A percentile compares a stretch with the other conserved stretches of the same genome.
Conservation (phyloP, 2,329 filamentous ascomycete genomes). For the Juglanconis sp. region DNA sequence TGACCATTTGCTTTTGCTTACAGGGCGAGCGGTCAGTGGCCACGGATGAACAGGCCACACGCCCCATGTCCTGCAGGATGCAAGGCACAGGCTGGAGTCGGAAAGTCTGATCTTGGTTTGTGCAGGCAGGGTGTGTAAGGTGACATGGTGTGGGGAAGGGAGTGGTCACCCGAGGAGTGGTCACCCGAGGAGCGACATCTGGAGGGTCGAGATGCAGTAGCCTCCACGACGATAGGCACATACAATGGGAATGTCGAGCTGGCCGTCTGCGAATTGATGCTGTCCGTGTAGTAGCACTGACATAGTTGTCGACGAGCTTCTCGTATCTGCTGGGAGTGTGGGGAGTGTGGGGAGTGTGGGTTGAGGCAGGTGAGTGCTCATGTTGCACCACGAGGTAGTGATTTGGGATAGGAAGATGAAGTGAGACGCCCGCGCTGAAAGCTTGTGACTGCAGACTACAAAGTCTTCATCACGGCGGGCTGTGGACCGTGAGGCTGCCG, state of each 20-base stretch:
- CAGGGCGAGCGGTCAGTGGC: slow-evolving; percentile 2
- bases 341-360: not conserved
- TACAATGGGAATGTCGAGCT: not conserved
- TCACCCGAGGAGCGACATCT: not conserved
- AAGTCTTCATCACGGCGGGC: not conserved
- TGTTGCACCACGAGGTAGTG: slow-evolving; percentile 9
- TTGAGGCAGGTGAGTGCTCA: slow-evolving; percentile 11
- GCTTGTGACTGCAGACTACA: not conserved
- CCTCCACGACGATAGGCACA: not conserved
- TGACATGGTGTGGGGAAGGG: slow-evolving; percentile 13
- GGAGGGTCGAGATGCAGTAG: not conserved
- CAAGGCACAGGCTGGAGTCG: slow-evolving; percentile 13
- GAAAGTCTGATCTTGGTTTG: slow-evolving; percentile 10
- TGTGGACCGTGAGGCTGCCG: not conserved
- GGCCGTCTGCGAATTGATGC: not conserved
- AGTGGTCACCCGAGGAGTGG: not conserved
- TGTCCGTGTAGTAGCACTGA: not conserved
- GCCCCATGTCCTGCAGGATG: slow-evolving; percentile 15
- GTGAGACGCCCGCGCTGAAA: not conserved
- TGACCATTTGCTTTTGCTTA: too few relatives aligned
- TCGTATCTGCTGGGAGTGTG: slow-evolving; percentile 16
- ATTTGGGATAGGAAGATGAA: slow-evolving; percentile 9
- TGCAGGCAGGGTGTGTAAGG: not conserved
- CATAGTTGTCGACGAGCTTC: not conserved
- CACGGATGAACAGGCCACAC: not conserved